phyloP scores from a whole-genome alignment of 148 eudicot species.

The Diospyros kaki region DNA sequence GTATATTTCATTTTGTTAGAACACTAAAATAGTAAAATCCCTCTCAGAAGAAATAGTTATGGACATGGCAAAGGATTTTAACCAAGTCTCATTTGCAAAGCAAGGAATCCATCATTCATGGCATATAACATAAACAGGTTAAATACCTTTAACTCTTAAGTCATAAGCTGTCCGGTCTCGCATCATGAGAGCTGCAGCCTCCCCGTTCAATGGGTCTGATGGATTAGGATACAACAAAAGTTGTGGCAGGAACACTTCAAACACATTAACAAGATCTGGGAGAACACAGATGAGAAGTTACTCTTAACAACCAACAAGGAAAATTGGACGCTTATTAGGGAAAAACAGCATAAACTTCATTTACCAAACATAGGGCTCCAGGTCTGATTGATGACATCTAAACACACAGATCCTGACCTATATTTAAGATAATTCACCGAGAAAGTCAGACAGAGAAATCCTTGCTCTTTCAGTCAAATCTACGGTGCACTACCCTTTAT shows the following conservation, averaged over 20 bases:
- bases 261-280: conserved; percentile 80
- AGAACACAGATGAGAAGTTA: conserved; percentile 15
- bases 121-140: conserved; percentile 8
- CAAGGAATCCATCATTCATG: background rate
- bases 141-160: conserved; percentile 71
- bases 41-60: background rate
- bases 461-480: background rate
- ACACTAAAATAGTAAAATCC: background rate
- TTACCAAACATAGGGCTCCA: conserved; percentile 99
- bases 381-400: conserved; percentile 87
- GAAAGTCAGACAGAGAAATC: conserved; percentile 2
- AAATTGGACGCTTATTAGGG: background rate
- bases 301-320: background rate
- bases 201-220: conserved; percentile 82
- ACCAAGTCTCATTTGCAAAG: conserved; percentile 7
- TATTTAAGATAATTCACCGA: conserved; percentile 10
- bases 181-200: conserved; percentile 92
- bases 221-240: conserved; percentile 94
- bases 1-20: background rate
- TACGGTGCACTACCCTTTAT: background rate
- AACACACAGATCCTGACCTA: conserved; percentile 96
- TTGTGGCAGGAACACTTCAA: conserved; percentile 96
- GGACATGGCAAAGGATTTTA: background rate
- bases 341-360: conserved; percentile 8
- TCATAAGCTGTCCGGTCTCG: conserved; percentile 70